These are phyloP conservation scores for Wallacemonas sp. DNA, from an alignment of 208 protist species.

Conservation along the genomic window DNA sequence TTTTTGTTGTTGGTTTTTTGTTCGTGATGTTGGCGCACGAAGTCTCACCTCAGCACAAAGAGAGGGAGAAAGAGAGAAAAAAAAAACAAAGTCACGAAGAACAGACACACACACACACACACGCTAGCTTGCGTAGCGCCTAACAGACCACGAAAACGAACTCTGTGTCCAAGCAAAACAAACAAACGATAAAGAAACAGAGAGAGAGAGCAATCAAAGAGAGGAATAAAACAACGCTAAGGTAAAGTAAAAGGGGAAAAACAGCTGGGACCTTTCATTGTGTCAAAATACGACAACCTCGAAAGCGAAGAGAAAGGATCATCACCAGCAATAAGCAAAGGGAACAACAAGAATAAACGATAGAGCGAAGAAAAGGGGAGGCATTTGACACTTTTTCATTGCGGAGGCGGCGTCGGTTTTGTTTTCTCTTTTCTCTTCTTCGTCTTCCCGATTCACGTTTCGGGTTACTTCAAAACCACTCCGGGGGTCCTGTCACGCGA, in stretches of 20 bases:
- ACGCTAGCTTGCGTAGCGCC: not conserved
- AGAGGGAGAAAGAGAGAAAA: not conserved
- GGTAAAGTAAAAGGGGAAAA: too few relatives aligned
- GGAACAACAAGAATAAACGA: constrained; percentile 16
- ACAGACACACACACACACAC: not conserved
- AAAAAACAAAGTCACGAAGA: not conserved
- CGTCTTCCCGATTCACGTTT: too few relatives aligned
- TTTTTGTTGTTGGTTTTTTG: too few relatives aligned
- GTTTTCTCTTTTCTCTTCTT: too few relatives aligned
- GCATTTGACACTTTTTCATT: not conserved
- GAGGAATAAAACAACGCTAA: not conserved
- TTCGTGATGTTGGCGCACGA: too few relatives aligned
- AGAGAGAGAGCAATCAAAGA: not conserved
- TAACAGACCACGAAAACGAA: too few relatives aligned
- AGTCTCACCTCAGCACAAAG: too few relatives aligned
- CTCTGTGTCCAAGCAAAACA: not conserved
- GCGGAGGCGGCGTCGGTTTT: too few relatives aligned
- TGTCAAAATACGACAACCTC: too few relatives aligned
- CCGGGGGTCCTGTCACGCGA: constrained; percentile 2
- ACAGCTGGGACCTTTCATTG: too few relatives aligned
- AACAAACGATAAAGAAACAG: not conserved
- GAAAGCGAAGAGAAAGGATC: not conserved
- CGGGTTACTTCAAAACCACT: constrained; percentile 11
- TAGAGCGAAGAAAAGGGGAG: constrained; percentile 1
- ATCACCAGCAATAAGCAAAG: too few relatives aligned